Conservation (phyloP, 345 rosid species). For the Cardamine resedifolia region DNA sequence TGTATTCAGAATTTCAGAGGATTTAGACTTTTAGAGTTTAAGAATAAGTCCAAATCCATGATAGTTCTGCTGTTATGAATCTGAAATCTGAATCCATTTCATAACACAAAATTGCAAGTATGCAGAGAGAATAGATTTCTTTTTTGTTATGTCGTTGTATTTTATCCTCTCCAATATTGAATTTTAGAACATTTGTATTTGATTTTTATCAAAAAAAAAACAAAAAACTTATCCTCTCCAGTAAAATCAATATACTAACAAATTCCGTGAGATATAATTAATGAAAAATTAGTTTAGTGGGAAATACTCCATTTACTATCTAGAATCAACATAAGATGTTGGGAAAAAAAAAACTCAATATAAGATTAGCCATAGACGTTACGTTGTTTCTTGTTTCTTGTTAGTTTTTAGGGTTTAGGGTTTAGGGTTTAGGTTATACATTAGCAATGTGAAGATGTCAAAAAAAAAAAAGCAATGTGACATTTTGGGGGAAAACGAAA, state of each 20-base stretch:
- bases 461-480: neutral
- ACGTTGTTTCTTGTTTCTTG: neutral
- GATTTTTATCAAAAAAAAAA: neutral
- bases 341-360: neutral
- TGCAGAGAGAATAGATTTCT: neutral
- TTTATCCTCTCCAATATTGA: neutral
- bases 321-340: neutral
- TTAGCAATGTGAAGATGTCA: too few relatives aligned
- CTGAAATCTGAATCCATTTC: slow-evolving; percentile 9
- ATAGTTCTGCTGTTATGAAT: slow-evolving; percentile 20
- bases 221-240: neutral
- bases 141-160: neutral
- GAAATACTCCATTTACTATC: neutral
- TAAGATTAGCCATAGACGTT: neutral
- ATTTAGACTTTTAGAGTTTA: slow-evolving; percentile 3
- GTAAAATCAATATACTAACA: neutral
- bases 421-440: neutral
- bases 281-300: neutral
- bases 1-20: neutral
- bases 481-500: neutral
- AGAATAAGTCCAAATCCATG: slow-evolving; percentile 28
- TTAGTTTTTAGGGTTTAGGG: too few relatives aligned
- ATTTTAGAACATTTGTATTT: too few relatives aligned
- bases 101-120: neutral
- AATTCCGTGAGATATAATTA: neutral